Evolutionary conservation across 2,329 filamentous ascomycete species (phyloP), one percentile per base, ranked within the genome.

Genomic region (Metarhizium humberi): DNA sequence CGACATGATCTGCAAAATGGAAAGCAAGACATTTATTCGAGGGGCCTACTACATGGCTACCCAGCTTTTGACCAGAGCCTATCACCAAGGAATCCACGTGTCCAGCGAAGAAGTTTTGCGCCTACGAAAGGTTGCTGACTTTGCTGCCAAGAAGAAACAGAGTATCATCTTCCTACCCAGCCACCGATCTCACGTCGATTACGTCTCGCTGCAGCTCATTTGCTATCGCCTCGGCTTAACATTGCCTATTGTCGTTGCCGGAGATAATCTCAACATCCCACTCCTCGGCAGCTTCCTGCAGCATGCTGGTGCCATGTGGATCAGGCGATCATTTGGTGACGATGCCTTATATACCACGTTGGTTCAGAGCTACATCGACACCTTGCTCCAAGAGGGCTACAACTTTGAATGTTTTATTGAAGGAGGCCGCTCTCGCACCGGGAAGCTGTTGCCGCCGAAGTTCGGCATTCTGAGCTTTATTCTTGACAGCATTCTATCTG

Each of bases 351-450:
- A 99, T 68, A 84, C 85, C 5, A 92, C 92, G 0, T 77, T 97
- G n/a, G 92, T 99, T 6, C 94, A 99, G 70, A 83, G 91, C 6
- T 99, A 99, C 66, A 91, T 99, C 63, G 94, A 99, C 68, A 95
- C 90, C 0, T 69, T 99, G 47, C 76, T 99, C 3, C 89, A 94
- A 65, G 86, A 90, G 60, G 94, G 94, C 0, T 96, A 87, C 71
- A 97, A 99, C 67, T 83, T 99, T 51, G 92, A 96, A 70, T 99
- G 94, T 69, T 99, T 99, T 64, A 95, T 99, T 57, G 94, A 99
- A 73, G 94, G 94, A 16, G 92, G 92, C 1, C 81, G 94, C 18
- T 96, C 92, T 36, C 79, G 94, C 52, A 99, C 92, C 0, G 94
- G 94, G 32, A 99, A 99, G 72, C 80, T 99, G 3, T 72, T 99